Evolutionary conservation across 306 rosid species (phyloP).

Genomic region (Datisca glomerata): DNA sequence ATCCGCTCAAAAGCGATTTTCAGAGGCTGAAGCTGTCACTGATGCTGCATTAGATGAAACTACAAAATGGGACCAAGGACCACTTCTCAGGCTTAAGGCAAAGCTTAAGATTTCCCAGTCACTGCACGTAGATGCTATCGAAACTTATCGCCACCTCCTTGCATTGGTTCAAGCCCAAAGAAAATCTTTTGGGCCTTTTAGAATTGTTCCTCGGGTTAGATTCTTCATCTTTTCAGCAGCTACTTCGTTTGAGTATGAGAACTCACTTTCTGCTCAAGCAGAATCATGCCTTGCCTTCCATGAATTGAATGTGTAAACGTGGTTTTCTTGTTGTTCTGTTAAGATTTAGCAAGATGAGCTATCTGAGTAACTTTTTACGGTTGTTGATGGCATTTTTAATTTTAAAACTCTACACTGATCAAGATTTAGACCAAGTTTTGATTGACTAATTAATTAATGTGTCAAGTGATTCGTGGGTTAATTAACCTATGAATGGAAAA

Average conservation of each 20-base stretch:
- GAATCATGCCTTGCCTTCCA: too few relatives aligned
- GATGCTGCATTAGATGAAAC: constrained; percentile 97
- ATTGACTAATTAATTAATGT: too few relatives aligned
- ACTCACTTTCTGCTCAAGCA: too few relatives aligned
- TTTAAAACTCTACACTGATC: too few relatives aligned
- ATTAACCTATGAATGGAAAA: too few relatives aligned
- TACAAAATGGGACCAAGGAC: constrained; percentile 86
- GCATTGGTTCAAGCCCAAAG: constrained; percentile 92
- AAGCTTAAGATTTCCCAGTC: constrained; percentile 71
- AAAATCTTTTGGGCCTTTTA: constrained; percentile 68
- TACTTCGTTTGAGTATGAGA: not conserved
- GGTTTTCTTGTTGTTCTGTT: too few relatives aligned
- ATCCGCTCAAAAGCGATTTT: constrained; percentile 70
- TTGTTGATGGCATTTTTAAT: too few relatives aligned
- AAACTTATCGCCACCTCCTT: constrained; percentile 79
- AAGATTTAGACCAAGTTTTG: too few relatives aligned
- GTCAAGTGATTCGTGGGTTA: too few relatives aligned
- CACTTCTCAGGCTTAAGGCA: constrained; percentile 83
- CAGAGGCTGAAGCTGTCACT: constrained; percentile 81
- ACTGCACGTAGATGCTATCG: constrained; percentile 74
- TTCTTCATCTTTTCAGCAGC: constrained; percentile 10
- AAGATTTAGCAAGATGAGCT: too few relatives aligned
- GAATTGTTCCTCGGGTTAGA: constrained; percentile 43
- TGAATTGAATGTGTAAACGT: too few relatives aligned
- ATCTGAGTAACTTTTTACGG: too few relatives aligned